Evolutionary conservation across 768 basidiomycete species (phyloP).

Genomic region (Ramaria rubella): DNA sequence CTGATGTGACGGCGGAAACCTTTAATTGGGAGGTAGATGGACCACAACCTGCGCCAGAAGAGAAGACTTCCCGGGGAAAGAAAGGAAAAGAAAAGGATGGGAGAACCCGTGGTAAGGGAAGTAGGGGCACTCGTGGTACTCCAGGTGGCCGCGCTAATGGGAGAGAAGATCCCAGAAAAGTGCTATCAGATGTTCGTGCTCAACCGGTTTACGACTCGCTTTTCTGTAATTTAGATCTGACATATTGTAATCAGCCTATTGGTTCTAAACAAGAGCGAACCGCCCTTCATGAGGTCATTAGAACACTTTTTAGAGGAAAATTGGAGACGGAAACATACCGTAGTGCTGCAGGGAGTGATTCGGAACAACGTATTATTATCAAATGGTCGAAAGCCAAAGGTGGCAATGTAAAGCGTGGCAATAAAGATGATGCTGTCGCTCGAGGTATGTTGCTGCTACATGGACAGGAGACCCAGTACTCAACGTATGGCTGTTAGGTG

Average conservation of each 20-base stretch:
- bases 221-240: constrained; percentile 9
- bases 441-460: neutral
- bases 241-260: constrained; percentile 54
- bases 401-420: constrained; percentile 2
- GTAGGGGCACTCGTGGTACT: constrained; percentile 43
- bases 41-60: too few relatives aligned
- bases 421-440: constrained; percentile 1
- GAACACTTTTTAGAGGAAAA: constrained; percentile 76
- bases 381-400: constrained; percentile 53
- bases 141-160: constrained; percentile 33
- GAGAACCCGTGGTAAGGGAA: constrained; percentile 36
- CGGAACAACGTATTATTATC: constrained; percentile 71
- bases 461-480: too few relatives aligned
- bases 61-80: constrained; percentile 23
- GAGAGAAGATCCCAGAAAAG: constrained; percentile 63
- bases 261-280: constrained; percentile 74
- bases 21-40: too few relatives aligned
- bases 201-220: constrained; percentile 11
- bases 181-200: constrained; percentile 71
- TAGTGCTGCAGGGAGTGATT: constrained; percentile 46
- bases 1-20: too few relatives aligned
- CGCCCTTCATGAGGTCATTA: constrained; percentile 71
- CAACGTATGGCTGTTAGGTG: neutral
- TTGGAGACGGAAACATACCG: constrained; percentile 68
- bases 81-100: constrained; percentile 29